Conservation (phyloP, 2,329 filamentous ascomycete genomes). For the Alternaria brassicicola region DNA sequence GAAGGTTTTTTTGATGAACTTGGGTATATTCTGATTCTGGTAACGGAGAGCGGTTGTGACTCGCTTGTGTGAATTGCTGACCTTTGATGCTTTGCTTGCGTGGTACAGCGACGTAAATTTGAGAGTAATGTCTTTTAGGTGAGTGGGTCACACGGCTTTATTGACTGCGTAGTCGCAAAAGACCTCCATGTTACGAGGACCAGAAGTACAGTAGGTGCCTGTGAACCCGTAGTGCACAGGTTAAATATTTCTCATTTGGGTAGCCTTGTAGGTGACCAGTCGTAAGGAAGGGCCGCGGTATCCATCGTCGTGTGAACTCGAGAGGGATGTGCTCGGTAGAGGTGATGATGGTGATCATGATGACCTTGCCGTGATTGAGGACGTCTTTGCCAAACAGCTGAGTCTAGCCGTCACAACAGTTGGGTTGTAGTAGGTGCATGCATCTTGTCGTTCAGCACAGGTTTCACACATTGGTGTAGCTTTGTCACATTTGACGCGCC, state of each 20-base stretch:
- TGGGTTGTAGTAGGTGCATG: neutral
- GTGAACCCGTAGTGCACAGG: neutral
- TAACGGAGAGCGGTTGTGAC: neutral
- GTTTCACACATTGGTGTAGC: neutral
- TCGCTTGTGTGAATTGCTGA: neutral
- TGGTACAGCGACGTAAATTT: neutral
- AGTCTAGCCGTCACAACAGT: neutral
- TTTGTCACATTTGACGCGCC: slow-evolving; percentile 1
- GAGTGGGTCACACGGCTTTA: neutral
- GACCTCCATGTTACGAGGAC: neutral
- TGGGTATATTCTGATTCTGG: neutral
- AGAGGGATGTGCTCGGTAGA: neutral
- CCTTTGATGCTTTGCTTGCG: neutral
- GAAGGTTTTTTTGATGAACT: neutral
- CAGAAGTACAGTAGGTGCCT: neutral
- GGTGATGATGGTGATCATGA: neutral
- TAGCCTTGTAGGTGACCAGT: neutral
- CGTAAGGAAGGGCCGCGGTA: neutral
- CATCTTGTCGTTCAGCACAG: neutral
- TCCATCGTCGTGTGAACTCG: neutral
- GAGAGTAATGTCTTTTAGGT: neutral
- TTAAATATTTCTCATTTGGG: neutral
- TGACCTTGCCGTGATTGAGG: neutral
- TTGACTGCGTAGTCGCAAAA: neutral
- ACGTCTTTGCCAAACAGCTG: neutral